phyloP scores from a whole-genome alignment of 1,284 basidiomycete genomes.

The Vanrija humicola region DNA sequence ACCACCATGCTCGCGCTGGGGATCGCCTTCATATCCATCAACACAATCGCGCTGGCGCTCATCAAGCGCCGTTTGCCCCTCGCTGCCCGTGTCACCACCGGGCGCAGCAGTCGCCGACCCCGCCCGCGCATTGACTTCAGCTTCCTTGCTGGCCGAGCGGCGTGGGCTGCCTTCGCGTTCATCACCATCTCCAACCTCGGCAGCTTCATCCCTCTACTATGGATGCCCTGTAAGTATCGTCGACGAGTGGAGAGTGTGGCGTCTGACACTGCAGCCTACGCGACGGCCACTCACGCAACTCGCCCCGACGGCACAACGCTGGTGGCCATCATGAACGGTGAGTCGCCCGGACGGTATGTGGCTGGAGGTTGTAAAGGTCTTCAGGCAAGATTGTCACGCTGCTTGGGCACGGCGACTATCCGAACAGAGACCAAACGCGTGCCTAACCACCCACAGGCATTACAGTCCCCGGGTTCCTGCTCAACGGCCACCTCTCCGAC shows the following conservation, averaged over 20 bases:
- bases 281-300: slow-evolving; percentile 30
- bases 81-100: neutral
- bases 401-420: too few species aligned
- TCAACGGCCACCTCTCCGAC: slow-evolving; percentile 43
- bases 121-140: slow-evolving; percentile 17
- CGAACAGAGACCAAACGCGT: slow-evolving; percentile 1
- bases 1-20: slow-evolving; percentile 42
- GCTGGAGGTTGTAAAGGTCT: too few species aligned
- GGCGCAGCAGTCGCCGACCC: neutral
- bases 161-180: slow-evolving; percentile 29
- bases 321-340: slow-evolving; percentile 46
- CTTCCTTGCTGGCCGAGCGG: slow-evolving; percentile 23
- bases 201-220: slow-evolving; percentile 44
- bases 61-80: slow-evolving; percentile 43
- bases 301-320: slow-evolving; percentile 38
- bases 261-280: slow-evolving; percentile 26
- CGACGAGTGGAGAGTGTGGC: neutral
- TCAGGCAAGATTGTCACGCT: too few species aligned
- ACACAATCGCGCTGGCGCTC: slow-evolving; percentile 33
- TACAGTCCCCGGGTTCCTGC: slow-evolving; percentile 30
- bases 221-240: slow-evolving; percentile 20
- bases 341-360: neutral
- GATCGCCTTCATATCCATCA: slow-evolving; percentile 33
- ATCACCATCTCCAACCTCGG: slow-evolving; percentile 39
- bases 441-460: neutral